Evolutionary conservation across 202 grass and related monocot genomes (phyloP).

Genomic region (Setaria italica): DNA sequence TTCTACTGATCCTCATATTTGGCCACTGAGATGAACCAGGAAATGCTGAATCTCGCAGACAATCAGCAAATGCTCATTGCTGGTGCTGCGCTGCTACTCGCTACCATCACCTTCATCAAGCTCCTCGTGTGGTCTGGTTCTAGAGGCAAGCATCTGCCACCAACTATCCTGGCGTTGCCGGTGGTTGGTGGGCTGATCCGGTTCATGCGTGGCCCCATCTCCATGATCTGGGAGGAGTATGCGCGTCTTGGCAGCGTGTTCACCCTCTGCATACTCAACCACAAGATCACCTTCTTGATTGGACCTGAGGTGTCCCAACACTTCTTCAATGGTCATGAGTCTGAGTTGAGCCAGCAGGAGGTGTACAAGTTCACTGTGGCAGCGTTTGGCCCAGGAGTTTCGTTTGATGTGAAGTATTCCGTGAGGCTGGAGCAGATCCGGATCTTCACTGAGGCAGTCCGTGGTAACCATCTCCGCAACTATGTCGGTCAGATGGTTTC

Average conservation of each 20-base stretch:
- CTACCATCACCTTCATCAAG: slow-evolving; percentile 54
- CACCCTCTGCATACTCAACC: slow-evolving; percentile 68
- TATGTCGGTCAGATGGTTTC: slow-evolving; percentile 92
- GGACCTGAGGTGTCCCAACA: slow-evolving; percentile 82
- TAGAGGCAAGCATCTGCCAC: slow-evolving; percentile 58
- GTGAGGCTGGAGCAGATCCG: slow-evolving; percentile 93
- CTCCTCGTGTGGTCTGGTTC: slow-evolving; percentile 34
- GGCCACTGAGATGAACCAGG: not conserved
- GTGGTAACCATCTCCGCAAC: slow-evolving; percentile 70
- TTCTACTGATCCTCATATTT: too few relatives aligned
- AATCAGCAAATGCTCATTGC: slow-evolving; percentile 46
- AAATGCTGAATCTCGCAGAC: slow-evolving; percentile 71
- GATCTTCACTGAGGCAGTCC: slow-evolving; percentile 90
- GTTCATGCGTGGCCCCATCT: slow-evolving; percentile 85
- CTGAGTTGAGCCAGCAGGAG: slow-evolving; percentile 95
- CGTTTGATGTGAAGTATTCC: slow-evolving; percentile 86
- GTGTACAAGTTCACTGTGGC: slow-evolving; percentile 96
- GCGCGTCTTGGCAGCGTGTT: slow-evolving; percentile 78
- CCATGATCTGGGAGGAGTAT: slow-evolving; percentile 83
- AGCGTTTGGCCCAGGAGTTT: slow-evolving; percentile 85
- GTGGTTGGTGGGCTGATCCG: slow-evolving; percentile 74
- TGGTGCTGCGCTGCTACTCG: slow-evolving; percentile 40
- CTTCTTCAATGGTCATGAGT: slow-evolving; percentile 93
- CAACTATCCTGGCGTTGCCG: slow-evolving; percentile 45
- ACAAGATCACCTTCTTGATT: slow-evolving; percentile 83